A percentile compares a stretch with the other conserved stretches of the same genome.
phyloP scores from a whole-genome alignment of 2,329 filamentous ascomycete species.

The Colletotrichum liriopes region DNA sequence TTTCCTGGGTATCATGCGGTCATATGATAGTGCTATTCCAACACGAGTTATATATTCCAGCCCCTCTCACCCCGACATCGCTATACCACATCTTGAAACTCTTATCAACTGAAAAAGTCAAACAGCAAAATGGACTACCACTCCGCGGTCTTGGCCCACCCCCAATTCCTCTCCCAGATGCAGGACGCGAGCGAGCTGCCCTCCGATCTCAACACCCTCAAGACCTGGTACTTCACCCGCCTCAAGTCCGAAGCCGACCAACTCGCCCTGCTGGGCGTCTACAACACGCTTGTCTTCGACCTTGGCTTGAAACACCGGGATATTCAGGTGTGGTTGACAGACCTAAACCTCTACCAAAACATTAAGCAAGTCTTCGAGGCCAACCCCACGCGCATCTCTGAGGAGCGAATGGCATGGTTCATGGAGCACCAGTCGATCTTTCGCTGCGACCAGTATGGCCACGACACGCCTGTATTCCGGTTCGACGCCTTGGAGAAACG shows the following conservation, averaged over 20 bases:
- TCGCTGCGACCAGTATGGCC: background rate
- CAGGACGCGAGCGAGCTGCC: background rate
- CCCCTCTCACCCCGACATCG: background rate
- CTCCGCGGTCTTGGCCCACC: background rate
- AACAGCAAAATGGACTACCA: background rate
- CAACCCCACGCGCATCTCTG: background rate
- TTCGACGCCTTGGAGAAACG: background rate
- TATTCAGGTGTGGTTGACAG: background rate
- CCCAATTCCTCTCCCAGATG: background rate
- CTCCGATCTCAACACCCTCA: background rate
- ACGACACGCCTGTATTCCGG: conserved; percentile 5
- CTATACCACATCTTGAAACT: background rate
- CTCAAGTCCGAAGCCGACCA: background rate
- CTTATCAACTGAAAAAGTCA: background rate
- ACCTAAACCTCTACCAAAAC: background rate
- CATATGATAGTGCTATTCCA: no score
- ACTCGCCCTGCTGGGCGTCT: conserved; percentile 19
- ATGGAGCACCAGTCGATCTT: background rate
- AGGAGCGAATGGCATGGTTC: background rate
- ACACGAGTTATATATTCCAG: background rate
- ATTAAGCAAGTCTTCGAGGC: background rate
- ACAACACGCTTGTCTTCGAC: conserved; percentile 9
- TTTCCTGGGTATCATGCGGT: no score
- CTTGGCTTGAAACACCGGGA: background rate
- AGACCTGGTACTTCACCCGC: conserved; percentile 15